Percentiles rank a stretch among this genome's conserved stretches.
Conservation (phyloP, 306 rosid genomes). For the Pyrus communis region DNA sequence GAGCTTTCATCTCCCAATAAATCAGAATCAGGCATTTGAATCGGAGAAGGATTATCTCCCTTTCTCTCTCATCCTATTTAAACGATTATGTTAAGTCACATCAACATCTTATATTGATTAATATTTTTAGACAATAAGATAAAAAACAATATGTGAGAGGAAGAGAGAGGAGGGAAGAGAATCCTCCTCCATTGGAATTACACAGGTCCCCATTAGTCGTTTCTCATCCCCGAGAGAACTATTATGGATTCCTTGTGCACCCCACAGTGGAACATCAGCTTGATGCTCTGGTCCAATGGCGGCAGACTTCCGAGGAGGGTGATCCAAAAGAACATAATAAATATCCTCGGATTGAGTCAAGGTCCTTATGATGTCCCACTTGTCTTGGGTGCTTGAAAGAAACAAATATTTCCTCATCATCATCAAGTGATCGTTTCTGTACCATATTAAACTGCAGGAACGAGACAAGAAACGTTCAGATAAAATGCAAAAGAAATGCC, state of each 20-base stretch:
- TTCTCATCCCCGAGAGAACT: conserved; percentile 25
- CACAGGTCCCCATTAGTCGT: conserved; percentile 52
- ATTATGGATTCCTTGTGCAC: conserved; percentile 1
- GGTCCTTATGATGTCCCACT: background rate
- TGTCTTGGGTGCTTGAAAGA: conserved; percentile 68
- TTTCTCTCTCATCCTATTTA: too few species aligned
- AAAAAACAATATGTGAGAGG: too few species aligned
- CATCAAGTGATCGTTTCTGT: conserved; percentile 74
- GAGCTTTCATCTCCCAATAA: background rate
- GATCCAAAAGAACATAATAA: conserved; percentile 53
- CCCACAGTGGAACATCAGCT: conserved; percentile 62
- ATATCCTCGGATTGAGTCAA: conserved; percentile 21
- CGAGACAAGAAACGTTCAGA: background rate
- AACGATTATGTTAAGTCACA: too few species aligned
- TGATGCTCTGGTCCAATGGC: conserved; percentile 65
- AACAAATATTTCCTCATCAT: conserved; percentile 41
- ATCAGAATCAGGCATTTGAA: conserved; percentile 27
- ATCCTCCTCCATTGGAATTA: conserved; percentile 46
- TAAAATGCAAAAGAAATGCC: background rate
- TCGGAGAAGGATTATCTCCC: too few species aligned
- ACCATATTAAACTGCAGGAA: conserved; percentile 64
- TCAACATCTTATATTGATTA: too few species aligned
- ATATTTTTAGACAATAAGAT: too few species aligned
- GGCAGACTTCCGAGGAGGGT: conserved; percentile 60
- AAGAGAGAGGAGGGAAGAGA: too few species aligned